These are phyloP conservation scores for Ceratobasidium sp. DNA, from an alignment of 1,284 basidiomycete genomes.

Conservation along the genomic window DNA sequence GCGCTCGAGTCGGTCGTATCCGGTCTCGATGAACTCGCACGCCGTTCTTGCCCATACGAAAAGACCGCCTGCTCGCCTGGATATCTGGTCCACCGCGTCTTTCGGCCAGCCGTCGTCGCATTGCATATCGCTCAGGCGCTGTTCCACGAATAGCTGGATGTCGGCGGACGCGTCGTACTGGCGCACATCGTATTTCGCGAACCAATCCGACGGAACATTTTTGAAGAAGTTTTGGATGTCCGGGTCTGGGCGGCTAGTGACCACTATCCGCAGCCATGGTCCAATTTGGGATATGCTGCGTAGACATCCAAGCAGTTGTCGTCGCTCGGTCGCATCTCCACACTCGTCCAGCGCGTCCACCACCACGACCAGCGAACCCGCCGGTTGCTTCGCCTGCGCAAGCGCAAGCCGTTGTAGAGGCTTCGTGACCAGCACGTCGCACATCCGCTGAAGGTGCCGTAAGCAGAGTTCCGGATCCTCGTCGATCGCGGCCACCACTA, in stretches of 20 bases:
- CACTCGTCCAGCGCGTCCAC: slow-evolving; percentile 43
- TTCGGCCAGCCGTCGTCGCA: neutral
- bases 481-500: neutral
- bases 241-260: slow-evolving; percentile 25
- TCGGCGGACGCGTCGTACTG: slow-evolving; percentile 1
- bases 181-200: neutral
- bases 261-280: slow-evolving; percentile 3
- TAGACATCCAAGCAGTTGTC: neutral
- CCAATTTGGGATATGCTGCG: neutral
- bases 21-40: slow-evolving; percentile 4
- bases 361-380: neutral
- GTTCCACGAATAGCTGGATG: neutral
- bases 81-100: neutral
- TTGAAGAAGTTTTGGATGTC: slow-evolving; percentile 1
- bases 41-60: slow-evolving; percentile 38
- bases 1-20: neutral
- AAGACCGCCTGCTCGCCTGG: neutral
- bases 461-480: neutral
- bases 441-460: neutral
- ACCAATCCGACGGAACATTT: neutral
- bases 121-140: neutral
- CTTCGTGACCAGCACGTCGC: neutral
- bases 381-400: neutral
- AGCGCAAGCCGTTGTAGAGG: slow-evolving; percentile 13
- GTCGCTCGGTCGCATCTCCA: neutral